Evolutionary conservation across 768 basidiomycete species (phyloP).

Genomic region (Mycena venus): DNA sequence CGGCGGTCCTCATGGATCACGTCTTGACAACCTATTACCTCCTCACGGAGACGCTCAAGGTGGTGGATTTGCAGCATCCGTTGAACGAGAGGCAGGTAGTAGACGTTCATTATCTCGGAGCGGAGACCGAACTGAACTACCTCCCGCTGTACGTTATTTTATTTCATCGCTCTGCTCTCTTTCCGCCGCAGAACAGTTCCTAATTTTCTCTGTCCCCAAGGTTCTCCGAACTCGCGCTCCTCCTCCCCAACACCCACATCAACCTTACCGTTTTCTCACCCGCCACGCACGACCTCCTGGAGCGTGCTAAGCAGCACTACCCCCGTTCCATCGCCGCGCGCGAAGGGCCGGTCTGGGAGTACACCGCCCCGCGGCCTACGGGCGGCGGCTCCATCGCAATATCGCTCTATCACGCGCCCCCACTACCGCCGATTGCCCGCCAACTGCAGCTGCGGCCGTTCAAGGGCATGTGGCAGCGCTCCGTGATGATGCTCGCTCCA

Average conservation of each 20-base stretch:
- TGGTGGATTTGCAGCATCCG: conserved; percentile 41
- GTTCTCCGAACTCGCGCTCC: conserved; percentile 56
- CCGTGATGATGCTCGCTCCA: conserved; percentile 33
- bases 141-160: conserved; percentile 55
- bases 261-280: conserved; percentile 52
- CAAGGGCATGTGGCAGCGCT: conserved; percentile 22
- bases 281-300: conserved; percentile 45
- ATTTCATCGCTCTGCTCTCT: not conserved
- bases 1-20: conserved; percentile 54
- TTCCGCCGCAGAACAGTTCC: not conserved
- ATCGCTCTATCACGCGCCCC: conserved; percentile 40
- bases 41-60: conserved; percentile 47
- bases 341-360: conserved; percentile 41
- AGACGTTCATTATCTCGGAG: conserved; percentile 53
- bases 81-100: conserved; percentile 42
- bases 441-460: conserved; percentile 38
- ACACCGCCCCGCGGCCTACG: conserved; percentile 48
- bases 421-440: conserved; percentile 37
- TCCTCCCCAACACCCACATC: conserved; percentile 57
- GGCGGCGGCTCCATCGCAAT: conserved; percentile 52
- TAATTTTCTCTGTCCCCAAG: conserved; percentile 32
- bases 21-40: conserved; percentile 55
- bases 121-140: conserved; percentile 57
- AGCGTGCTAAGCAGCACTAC: conserved; percentile 40
- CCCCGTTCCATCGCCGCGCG: conserved; percentile 42